Evolutionary conservation across 257 asterid genomes (phyloP).

Genomic region (Solanum clarkiae): DNA sequence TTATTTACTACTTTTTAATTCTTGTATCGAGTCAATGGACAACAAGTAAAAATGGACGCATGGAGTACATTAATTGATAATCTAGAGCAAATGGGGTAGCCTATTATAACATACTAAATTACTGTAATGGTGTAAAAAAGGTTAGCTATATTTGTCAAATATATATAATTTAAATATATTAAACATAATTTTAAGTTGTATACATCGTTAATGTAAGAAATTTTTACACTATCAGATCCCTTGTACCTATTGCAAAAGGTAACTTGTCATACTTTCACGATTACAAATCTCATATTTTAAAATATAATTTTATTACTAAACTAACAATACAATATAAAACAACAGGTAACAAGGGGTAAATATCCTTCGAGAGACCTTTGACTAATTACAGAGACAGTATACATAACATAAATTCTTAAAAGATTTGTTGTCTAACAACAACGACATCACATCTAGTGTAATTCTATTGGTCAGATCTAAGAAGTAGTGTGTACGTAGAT

Average conservation of each 20-base stretch:
- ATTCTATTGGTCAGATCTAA: not conserved
- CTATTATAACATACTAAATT: not conserved
- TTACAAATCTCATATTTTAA: not conserved
- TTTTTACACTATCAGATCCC: not conserved
- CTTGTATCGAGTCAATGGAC: too few relatives aligned
- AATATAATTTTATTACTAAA: too few relatives aligned
- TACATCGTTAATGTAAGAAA: not conserved
- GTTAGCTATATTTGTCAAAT: not conserved
- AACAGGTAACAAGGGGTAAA: too few relatives aligned
- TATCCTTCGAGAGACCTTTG: not conserved
- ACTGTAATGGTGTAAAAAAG: not conserved
- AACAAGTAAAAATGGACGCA: too few relatives aligned
- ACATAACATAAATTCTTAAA: not conserved
- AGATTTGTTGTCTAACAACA: not conserved
- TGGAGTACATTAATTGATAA: too few relatives aligned
- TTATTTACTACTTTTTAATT: too few relatives aligned
- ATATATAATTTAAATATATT: not conserved
- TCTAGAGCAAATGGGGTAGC: not conserved
- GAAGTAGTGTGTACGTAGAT: fast-evolving
- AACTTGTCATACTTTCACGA: not conserved
- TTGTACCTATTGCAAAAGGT: not conserved
- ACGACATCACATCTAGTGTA: not conserved
- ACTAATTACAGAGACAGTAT: not conserved
- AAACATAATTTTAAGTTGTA: not conserved
- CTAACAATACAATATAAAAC: too few relatives aligned